These are phyloP conservation scores for Elsinoe necatrix DNA, from an alignment of 2,329 filamentous ascomycete genomes.

Conservation along the genomic window DNA sequence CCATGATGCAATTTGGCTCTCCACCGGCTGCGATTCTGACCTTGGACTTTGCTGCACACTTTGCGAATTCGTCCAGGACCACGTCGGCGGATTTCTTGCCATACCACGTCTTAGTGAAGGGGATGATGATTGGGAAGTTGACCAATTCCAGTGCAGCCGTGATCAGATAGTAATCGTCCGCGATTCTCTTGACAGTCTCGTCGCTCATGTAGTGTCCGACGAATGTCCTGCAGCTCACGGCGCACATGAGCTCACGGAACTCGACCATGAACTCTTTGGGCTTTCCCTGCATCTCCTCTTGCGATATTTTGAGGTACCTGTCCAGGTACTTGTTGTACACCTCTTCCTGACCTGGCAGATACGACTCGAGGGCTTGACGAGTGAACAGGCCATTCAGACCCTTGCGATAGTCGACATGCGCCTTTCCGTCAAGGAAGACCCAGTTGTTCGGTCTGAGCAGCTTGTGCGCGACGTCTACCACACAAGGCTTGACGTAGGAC, in stretches of 20 bases:
- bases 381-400: constrained; percentile 93
- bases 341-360: constrained; percentile 86
- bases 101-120: constrained; percentile 89
- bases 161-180: constrained; percentile 94
- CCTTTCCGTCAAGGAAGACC: constrained; percentile 94
- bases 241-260: constrained; percentile 92
- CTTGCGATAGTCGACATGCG: constrained; percentile 94
- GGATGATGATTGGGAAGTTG: constrained; percentile 95
- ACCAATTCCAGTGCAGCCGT: constrained; percentile 92
- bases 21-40: constrained; percentile 71
- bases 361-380: constrained; percentile 73
- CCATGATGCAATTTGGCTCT: constrained; percentile 84
- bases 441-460: constrained; percentile 87
- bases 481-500: constrained; percentile 83
- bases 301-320: constrained; percentile 65
- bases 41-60: constrained; percentile 85
- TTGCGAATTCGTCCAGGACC: constrained; percentile 76
- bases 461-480: constrained; percentile 90
- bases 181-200: constrained; percentile 83
- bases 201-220: constrained; percentile 92
- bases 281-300: constrained; percentile 54
- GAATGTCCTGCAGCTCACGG: constrained; percentile 92
- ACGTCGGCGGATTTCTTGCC: constrained; percentile 88
- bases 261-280: constrained; percentile 80
- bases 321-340: constrained; percentile 84